Evolutionary conservation across 345 rosid genomes (phyloP), one percentile per base, ranked within the genome.

Genomic region (Brassica nigra): DNA sequence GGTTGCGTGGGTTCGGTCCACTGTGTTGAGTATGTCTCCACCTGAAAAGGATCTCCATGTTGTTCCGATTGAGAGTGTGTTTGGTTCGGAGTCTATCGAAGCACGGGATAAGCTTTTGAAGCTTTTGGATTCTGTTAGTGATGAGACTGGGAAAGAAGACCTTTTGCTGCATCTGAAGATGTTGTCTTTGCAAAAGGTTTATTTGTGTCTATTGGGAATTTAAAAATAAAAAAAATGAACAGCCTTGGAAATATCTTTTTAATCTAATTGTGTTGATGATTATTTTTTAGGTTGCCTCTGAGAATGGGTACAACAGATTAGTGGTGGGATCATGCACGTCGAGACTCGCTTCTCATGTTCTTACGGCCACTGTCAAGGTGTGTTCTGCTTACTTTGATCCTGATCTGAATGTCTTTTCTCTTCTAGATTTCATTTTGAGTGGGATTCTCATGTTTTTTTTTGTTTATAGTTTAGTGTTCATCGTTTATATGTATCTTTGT

Each of bases 331-430:
- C 89, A 0, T 92, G 93, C 86, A 90, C 90, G 15, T 93, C 99
- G 23, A 92, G 90, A 81, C 85, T 95, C 71, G 98, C 99, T 79
- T 87, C 89, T 75, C 91, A 91, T 84, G 96, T 93, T 62, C 83
- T 95, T 82, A 62, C 98, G 8, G 94, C 95, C 44, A 92, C 93
- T 16, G 95, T 89, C 66, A 95, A 95, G 98, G 99, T 95, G 33
- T 73, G 78, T 77, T 66, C 18, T 18, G 52, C 79, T 37, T 27
- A 8, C 6, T 64, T 10, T 14, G 16, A n/a, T 16, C 47, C 33
- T 68, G 37, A 68, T 6, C 44, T 23, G 49, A 42, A 9, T 70
- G 5, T 72, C 4, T 52, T 49, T 33, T 64, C 6, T 42, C 31
- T 73, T 23, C 39, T 4, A 61, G 30, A 47, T 20, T 31, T 16